These are phyloP conservation scores for Chaetomium tenue DNA, from an alignment of 495 filamentous ascomycete genomes.

Conservation along the genomic window DNA sequence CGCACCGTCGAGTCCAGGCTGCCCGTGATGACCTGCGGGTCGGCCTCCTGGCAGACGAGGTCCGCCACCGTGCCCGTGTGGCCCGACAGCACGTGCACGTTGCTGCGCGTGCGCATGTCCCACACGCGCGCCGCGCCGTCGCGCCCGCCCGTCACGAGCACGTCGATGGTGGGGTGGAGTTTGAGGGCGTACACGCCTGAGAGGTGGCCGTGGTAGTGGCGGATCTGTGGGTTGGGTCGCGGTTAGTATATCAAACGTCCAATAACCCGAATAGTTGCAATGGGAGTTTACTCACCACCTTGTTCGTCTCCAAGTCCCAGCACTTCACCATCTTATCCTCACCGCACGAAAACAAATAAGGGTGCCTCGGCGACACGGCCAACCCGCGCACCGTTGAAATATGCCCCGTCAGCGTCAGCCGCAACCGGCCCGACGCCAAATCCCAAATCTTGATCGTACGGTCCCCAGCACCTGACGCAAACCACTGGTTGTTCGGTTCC, in stretches of 20 bases:
- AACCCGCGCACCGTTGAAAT: slow-evolving; percentile 95
- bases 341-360: slow-evolving; percentile 95
- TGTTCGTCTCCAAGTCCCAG: slow-evolving; percentile 98
- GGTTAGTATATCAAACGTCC: not conserved
- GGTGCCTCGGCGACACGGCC: slow-evolving; percentile 89
- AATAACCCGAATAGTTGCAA: not conserved
- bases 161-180: slow-evolving; percentile 89
- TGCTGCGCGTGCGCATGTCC: slow-evolving; percentile 97
- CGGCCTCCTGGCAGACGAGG: slow-evolving; percentile 90
- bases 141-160: slow-evolving; percentile 90
- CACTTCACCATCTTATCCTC: slow-evolving; percentile 99
- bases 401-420: slow-evolving; percentile 90
- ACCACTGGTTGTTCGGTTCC: slow-evolving; percentile 97
- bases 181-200: slow-evolving; percentile 92
- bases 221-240: slow-evolving; percentile 50
- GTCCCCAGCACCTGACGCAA: slow-evolving; percentile 93
- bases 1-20: slow-evolving; percentile 91
- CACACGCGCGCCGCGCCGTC: slow-evolving; percentile 94
- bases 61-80: slow-evolving; percentile 88
- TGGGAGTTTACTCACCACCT: slow-evolving; percentile 53
- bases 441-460: slow-evolving; percentile 99
- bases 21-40: slow-evolving; percentile 90
- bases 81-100: slow-evolving; percentile 88
- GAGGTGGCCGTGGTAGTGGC: slow-evolving; percentile 96
- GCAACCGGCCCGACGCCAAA: slow-evolving; percentile 76